phyloP scores from a whole-genome alignment of 192 early-diverging fungal species.

The Mortierella antarctica region DNA sequence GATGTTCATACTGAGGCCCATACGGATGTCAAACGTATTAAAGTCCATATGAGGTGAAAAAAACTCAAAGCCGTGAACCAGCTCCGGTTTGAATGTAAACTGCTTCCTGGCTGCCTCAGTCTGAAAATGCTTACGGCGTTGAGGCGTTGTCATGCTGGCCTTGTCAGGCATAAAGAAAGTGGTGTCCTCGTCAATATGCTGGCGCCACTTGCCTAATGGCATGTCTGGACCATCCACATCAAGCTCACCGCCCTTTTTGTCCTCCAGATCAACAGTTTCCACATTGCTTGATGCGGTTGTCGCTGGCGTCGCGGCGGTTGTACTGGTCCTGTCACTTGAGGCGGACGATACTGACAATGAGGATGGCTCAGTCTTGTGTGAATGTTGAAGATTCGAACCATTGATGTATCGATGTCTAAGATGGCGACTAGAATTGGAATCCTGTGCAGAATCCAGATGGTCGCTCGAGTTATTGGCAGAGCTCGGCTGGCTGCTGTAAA shows the following conservation, averaged over 20 bases:
- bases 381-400: neutral
- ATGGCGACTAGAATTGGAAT: neutral
- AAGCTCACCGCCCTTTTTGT: neutral
- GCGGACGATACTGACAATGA: constrained; percentile 8
- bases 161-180: constrained; percentile 30
- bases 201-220: constrained; percentile 43
- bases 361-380: neutral
- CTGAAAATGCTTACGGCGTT: constrained; percentile 50
- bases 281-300: neutral
- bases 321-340: constrained; percentile 2
- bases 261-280: neutral
- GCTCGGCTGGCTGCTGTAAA: constrained; percentile 13
- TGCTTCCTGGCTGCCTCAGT: constrained; percentile 15
- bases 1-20: constrained; percentile 44
- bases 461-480: constrained; percentile 27
- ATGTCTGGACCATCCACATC: constrained; percentile 9
- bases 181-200: constrained; percentile 30
- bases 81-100: constrained; percentile 36
- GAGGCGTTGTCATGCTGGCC: constrained; percentile 24
- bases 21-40: constrained; percentile 43
- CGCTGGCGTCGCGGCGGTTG: neutral
- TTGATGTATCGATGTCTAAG: too few relatives aligned
- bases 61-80: constrained; percentile 54
- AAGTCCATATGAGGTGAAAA: constrained; percentile 52
- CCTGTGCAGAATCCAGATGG: neutral